Evolutionary conservation across 495 filamentous ascomycete species (phyloP).

Genomic region (Gamarada debralockiae): DNA sequence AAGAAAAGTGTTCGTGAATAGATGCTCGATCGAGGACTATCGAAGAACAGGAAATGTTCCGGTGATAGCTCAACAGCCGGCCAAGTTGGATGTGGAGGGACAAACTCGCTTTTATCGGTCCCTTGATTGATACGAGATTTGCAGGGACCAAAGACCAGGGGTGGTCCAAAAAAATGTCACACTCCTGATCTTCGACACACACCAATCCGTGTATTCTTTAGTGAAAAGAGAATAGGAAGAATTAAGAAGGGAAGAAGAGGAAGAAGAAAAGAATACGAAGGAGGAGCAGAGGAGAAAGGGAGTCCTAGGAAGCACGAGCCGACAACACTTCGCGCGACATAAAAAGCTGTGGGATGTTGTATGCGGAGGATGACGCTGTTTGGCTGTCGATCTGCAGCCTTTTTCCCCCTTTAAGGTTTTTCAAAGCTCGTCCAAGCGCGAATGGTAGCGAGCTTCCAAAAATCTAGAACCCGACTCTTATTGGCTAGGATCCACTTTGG

Average conservation of each 20-base stretch:
- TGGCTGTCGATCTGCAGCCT: neutral
- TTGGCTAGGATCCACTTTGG: too few species aligned
- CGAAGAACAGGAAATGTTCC: neutral
- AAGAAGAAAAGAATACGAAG: neutral
- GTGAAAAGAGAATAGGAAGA: neutral
- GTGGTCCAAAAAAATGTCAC: neutral
- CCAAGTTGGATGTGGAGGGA: neutral
- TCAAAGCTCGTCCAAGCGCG: too few species aligned
- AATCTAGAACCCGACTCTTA: too few species aligned
- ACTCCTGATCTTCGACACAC: neutral
- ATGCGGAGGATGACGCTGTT: neutral
- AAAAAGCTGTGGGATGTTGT: slow-evolving; percentile 7
- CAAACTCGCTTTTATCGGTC: neutral
- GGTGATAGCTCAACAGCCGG: neutral
- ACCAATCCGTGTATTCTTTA: neutral
- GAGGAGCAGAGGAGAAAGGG: neutral
- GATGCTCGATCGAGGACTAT: neutral
- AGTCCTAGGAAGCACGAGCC: neutral
- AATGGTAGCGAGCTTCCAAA: too few species aligned
- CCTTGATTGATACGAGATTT: neutral
- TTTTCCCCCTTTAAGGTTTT: neutral
- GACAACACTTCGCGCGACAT: slow-evolving; percentile 1
- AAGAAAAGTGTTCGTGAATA: neutral
- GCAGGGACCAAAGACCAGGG: neutral
- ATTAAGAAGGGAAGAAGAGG: neutral